Base-by-base conservation (phyloP, 306 rosid genomes). In the Rubus idaeus region DNA sequence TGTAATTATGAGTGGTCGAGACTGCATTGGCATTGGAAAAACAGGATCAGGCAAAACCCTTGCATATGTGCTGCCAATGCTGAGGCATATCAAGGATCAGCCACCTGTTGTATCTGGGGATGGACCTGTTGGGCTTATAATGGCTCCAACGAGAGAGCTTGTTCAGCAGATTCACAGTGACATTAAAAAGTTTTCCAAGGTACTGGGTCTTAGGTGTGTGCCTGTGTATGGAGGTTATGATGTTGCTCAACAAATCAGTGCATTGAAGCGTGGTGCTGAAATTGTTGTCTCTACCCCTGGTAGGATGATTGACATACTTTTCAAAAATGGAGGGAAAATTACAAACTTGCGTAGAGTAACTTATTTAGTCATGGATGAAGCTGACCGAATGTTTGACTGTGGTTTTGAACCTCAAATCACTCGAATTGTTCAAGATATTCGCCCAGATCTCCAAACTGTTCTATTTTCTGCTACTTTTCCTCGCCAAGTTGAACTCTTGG, bases 191-290 rank as follows among this genome's bases (percentile, higher is more conserved):
- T 93, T 93, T 77, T 39, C 93, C 17, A 93, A 87, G 84, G 93
- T 78, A 18, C 46, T 91, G 71, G 93, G 93, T 71, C 82, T 91
- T 46, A 83, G 91, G 85, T 93, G 97, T 75, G 98, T 93, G 73
- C 98, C 98, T 80, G 98, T 93, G 21, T 88, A 93, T 72, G 98
- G 98, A 80, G 98, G 97, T 73, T 93, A 96, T 78, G 98, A 96
- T 76, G 98, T 91, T 85, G 98, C 98, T 64, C 98, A 93, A 81
- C 98, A 93, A 85, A 93, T 93, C 57, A 93, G 98, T 83, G 96
- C 91, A 82, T 83, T 93, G 87, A 93, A 93, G 86, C 96, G 96
- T 30, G 98, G 98, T 63, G 71, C 96, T 21, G 98, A 93, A 84
- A 91, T 93, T 70, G 98, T 93, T 46, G 98, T 93, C 74, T 93